A percentile compares a stretch with the other conserved stretches of the same genome.
Conservation (phyloP, 495 filamentous ascomycete species). For the Talaromyces wortmannii region DNA sequence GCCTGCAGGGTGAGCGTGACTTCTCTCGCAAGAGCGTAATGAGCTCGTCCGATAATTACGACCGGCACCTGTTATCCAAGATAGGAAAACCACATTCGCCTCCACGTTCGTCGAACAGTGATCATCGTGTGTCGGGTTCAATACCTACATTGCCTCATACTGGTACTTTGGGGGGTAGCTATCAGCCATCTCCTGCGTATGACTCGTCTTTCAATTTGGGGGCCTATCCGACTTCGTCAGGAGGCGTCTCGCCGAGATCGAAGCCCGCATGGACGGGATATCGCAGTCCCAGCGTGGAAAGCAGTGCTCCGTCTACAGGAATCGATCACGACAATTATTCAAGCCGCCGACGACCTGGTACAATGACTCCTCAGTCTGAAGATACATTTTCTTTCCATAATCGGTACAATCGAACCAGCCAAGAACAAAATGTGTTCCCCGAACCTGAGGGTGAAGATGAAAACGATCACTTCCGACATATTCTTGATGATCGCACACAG, state of each 20-base stretch:
- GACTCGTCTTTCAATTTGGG: slow-evolving; percentile 1
- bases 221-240: slow-evolving; percentile 37
- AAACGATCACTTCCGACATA: slow-evolving; percentile 44
- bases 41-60: slow-evolving; percentile 65
- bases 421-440: slow-evolving; percentile 53
- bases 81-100: slow-evolving; percentile 57
- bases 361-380: slow-evolving; percentile 40
- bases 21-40: slow-evolving; percentile 50
- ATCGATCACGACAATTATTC: slow-evolving; percentile 1
- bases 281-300: slow-evolving; percentile 44
- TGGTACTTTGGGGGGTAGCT: slow-evolving; percentile 10
- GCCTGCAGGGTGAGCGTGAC: slow-evolving; percentile 52
- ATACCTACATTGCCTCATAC: slow-evolving; percentile 41
- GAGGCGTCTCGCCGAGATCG: slow-evolving; percentile 38
- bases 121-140: slow-evolving; percentile 34
- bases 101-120: slow-evolving; percentile 48
- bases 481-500: slow-evolving; percentile 53
- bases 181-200: slow-evolving; percentile 34
- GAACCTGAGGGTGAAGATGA: slow-evolving; percentile 66
- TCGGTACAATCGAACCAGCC: slow-evolving; percentile 52
- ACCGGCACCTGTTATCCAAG: slow-evolving; percentile 72
- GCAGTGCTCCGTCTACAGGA: slow-evolving; percentile 32
- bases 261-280: slow-evolving; percentile 35
- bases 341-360: slow-evolving; percentile 24
- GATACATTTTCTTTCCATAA: slow-evolving; percentile 39